phyloP scores from a whole-genome alignment of 129 eudicot species.

The Tanacetum coccineum region DNA sequence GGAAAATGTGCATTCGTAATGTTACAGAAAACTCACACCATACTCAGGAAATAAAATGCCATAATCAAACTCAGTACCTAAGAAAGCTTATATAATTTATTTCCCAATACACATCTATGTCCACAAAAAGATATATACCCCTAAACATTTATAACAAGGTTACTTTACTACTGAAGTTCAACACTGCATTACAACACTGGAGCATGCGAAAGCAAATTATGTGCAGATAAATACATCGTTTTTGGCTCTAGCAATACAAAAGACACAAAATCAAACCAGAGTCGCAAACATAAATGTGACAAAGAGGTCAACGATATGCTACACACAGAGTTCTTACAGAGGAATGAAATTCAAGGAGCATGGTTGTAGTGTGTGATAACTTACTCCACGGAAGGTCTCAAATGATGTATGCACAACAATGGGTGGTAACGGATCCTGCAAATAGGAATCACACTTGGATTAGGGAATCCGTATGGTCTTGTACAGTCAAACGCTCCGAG shows the following conservation, averaged over 20 bases:
- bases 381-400: slow-evolving; percentile 1
- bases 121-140: too few relatives aligned
- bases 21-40: too few relatives aligned
- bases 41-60: too few relatives aligned
- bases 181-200: slow-evolving; percentile 1
- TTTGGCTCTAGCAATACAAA: background rate
- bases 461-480: slow-evolving; percentile 2
- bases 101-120: too few relatives aligned
- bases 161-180: background rate
- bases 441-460: background rate
- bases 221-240: background rate
- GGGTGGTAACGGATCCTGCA: slow-evolving; percentile 3
- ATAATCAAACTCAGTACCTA: too few relatives aligned
- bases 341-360: background rate
- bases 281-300: background rate
- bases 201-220: background rate
- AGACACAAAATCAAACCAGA: slow-evolving; percentile 5
- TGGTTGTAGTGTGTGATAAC: too few relatives aligned
- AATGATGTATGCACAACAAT: slow-evolving; percentile 13
- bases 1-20: too few relatives aligned
- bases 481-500: slow-evolving; percentile 15
- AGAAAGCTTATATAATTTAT: too few relatives aligned
- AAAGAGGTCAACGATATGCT: background rate
- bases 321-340: slow-evolving; percentile 11
- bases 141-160: background rate